Percentiles rank a stretch among this genome's conserved stretches.
phyloP scores from a whole-genome alignment of 192 early-diverging fungal species.

The Backusella liffmaniae region DNA sequence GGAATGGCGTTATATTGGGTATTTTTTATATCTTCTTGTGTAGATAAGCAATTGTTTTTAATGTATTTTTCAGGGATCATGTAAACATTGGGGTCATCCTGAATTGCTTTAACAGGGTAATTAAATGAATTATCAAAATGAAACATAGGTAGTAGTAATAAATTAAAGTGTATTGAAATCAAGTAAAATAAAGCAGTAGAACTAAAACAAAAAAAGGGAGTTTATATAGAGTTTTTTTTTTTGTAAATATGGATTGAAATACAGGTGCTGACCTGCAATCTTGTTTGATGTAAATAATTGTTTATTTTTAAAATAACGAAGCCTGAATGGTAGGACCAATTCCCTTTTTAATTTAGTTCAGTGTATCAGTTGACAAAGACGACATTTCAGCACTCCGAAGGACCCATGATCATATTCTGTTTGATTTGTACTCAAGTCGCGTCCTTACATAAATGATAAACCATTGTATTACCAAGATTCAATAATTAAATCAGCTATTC shows the following conservation, averaged over 20 bases:
- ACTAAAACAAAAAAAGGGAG: neutral
- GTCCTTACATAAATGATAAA: neutral
- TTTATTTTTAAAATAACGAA: neutral
- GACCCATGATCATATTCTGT: neutral
- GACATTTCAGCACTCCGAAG: neutral
- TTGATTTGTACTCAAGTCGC: constrained; percentile 4
- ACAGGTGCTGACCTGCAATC: neutral
- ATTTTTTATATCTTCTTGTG: neutral
- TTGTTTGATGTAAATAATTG: neutral
- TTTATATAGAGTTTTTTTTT: neutral
- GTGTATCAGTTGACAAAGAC: neutral
- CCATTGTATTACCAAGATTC: neutral
- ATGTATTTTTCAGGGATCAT: neutral
- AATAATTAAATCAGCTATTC: neutral
- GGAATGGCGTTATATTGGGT: neutral
- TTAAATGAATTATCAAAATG: neutral
- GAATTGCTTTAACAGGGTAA: neutral
- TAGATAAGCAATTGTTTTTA: neutral
- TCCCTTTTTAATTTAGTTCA: neutral
- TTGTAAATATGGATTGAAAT: neutral
- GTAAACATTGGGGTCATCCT: neutral
- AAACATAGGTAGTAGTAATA: neutral
- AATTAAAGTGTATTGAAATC: neutral
- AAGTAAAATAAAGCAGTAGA: neutral
- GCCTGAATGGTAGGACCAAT: neutral